Base-by-base conservation (phyloP, 768 basidiomycete genomes). In the Lactarius hatsudake region DNA sequence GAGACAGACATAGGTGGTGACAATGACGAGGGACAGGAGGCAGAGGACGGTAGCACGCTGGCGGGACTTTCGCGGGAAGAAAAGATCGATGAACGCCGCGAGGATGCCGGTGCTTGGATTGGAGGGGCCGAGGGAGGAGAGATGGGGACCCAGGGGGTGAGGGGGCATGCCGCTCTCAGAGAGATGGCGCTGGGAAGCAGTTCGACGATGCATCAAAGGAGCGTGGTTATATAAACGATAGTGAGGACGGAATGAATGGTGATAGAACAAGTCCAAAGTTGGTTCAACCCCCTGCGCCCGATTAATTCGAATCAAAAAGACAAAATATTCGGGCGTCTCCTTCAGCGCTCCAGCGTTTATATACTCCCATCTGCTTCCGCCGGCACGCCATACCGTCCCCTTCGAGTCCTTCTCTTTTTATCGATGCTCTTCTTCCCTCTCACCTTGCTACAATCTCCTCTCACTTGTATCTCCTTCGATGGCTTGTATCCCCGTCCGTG, bases 1-100 rank as follows among this genome's bases (percentile, higher is more conserved):
- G n/a, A 72, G 36, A 59, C 68, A 69, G 30, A 71, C 53, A 40
- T 71, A 71, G 0, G 68, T 23, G 0, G 70, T 62, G 62, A 71
- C 5, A 1, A 36, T 17, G 28, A 66, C 26, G 48, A 71, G 70
- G 59, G 59, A 61, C 8, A 69, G 10, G 17, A 71, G 62, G n/a
- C 68, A 70, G 40, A 71, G 54, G 59, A 69, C n/a, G 2, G 70
- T 71, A 8, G 64, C 51, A 8, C 68, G 68, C 5, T 65, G 65
- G 28, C 70, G 68, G 26, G 68, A 28, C 17, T 66, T 69, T 32
- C 70, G 68, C 0, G 68, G 68, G n/a, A 65, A 62, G 7, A 71
- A 55, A 53, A 66, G 17, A 5, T 66, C 62, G 45, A 66, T 20
- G 55, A 71, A 45, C 23, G 10, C 40, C 10, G 58, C 51, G 55